These are phyloP conservation scores for Pythium apleroticum DNA, from an alignment of 352 stramenopile species.

Conservation along the genomic window DNA sequence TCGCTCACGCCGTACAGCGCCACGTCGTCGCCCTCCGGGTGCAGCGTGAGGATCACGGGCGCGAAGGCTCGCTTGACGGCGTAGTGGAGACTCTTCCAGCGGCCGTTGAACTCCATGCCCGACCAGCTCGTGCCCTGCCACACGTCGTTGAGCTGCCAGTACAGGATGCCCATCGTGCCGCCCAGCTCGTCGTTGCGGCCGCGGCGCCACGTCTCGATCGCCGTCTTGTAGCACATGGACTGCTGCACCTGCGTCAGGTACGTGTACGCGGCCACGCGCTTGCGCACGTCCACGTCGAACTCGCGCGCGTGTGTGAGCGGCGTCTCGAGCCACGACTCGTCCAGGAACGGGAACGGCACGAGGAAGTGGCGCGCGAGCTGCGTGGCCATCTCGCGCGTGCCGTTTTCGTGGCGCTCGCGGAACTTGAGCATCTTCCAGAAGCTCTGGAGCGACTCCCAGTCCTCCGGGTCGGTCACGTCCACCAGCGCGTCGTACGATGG, in stretches of 20 bases:
- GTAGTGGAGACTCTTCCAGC: conserved; percentile 85
- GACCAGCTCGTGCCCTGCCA: conserved; percentile 88
- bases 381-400: conserved; percentile 66
- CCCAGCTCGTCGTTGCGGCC: conserved; percentile 49
- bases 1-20: conserved; percentile 18
- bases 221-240: conserved; percentile 74
- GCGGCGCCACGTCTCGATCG: conserved; percentile 68
- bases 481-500: conserved; percentile 56
- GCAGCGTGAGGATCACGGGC: conserved; percentile 57
- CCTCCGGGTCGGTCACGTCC: conserved; percentile 44
- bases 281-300: conserved; percentile 11
- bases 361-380: conserved; percentile 73
- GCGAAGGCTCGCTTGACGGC: conserved; percentile 68
- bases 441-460: conserved; percentile 68
- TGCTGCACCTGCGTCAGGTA: conserved; percentile 84
- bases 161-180: conserved; percentile 79
- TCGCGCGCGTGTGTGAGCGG: neutral
- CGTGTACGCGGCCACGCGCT: conserved; percentile 59
- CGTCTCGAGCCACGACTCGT: conserved; percentile 52
- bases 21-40: conserved; percentile 18
- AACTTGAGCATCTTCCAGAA: conserved; percentile 80
- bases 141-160: conserved; percentile 90
- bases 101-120: conserved; percentile 76
- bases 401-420: conserved; percentile 80
- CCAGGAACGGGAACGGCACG: conserved; percentile 60